Evolutionary conservation across 805 yeast species (phyloP).

Genomic region (Brettanomyces nanus): DNA sequence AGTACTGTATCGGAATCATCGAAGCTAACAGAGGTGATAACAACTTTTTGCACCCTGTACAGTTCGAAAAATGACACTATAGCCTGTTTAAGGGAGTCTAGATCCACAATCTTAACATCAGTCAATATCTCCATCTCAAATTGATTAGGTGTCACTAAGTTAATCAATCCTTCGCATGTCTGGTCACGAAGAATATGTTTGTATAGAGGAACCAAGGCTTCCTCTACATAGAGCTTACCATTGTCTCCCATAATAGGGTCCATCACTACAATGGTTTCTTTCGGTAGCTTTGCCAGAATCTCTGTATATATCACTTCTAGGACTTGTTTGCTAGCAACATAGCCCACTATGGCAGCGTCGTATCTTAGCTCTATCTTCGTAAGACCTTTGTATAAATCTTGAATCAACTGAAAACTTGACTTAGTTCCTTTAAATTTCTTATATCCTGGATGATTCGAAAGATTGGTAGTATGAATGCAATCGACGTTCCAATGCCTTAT

Average conservation of each 20-base stretch:
- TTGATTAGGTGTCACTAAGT: conserved; percentile 63
- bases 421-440: conserved; percentile 55
- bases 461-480: conserved; percentile 77
- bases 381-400: conserved; percentile 49
- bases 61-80: conserved; percentile 32
- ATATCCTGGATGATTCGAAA: conserved; percentile 91
- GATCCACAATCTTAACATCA: conserved; percentile 32
- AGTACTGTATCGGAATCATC: conserved; percentile 17
- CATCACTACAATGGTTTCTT: conserved; percentile 47
- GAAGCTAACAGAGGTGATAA: conserved; percentile 49
- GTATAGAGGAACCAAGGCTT: conserved; percentile 45
- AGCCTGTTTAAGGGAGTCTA: conserved; percentile 30
- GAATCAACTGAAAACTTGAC: conserved; percentile 36
- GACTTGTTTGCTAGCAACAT: conserved; percentile 56
- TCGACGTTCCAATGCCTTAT: conserved; percentile 90
- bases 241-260: conserved; percentile 95
- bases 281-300: conserved; percentile 15
- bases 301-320: conserved; percentile 37
- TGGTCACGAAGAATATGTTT: conserved; percentile 36
- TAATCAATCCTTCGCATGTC: conserved; percentile 22
- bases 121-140: conserved; percentile 61
- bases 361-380: conserved; percentile 35
- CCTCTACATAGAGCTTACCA: conserved; percentile 69
- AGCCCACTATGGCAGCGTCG: conserved; percentile 71
- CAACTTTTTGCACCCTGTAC: conserved; percentile 42